phyloP scores from a whole-genome alignment of 352 stramenopile genomes.

The Phytophthora cactorum region DNA sequence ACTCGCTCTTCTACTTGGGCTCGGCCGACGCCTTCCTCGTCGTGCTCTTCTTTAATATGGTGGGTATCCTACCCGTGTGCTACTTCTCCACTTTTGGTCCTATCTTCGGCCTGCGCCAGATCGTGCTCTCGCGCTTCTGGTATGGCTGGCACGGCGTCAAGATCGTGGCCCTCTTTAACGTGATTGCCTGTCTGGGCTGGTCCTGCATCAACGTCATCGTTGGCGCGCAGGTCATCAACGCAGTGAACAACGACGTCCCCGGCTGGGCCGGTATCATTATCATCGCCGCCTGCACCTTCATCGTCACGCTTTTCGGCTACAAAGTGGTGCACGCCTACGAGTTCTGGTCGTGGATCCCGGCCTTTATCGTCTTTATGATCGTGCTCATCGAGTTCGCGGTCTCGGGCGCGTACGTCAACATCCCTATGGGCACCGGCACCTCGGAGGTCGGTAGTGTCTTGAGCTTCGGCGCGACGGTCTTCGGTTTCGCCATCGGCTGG shows the following conservation, averaged over 20 bases:
- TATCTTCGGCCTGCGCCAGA: slow-evolving; percentile 54
- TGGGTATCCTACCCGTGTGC: slow-evolving; percentile 49
- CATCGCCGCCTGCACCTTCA: slow-evolving; percentile 48
- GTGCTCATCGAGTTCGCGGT: slow-evolving; percentile 43
- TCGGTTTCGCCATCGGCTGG: slow-evolving; percentile 50
- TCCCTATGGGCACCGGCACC: slow-evolving; percentile 46
- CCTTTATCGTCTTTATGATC: slow-evolving; percentile 57
- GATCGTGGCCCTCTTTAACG: slow-evolving; percentile 53
- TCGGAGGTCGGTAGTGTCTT: slow-evolving; percentile 44
- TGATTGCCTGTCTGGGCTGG: slow-evolving; percentile 50
- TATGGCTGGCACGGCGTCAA: slow-evolving; percentile 54
- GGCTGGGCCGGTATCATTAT: slow-evolving; percentile 56
- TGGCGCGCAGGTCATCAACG: slow-evolving; percentile 55
- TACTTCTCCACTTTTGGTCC: slow-evolving; percentile 54
- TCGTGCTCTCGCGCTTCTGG: slow-evolving; percentile 58
- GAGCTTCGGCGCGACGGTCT: slow-evolving; percentile 44
- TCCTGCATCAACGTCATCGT: slow-evolving; percentile 58
- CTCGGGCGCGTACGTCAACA: slow-evolving; percentile 51
- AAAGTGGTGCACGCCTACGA: slow-evolving; percentile 58
- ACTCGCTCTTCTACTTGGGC: slow-evolving; percentile 51
- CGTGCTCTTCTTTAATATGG: slow-evolving; percentile 50
- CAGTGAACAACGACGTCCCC: slow-evolving; percentile 49
- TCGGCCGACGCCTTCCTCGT: slow-evolving; percentile 50
- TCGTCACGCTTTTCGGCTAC: slow-evolving; percentile 58
- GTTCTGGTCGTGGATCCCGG: slow-evolving; percentile 58